Evolutionary conservation across 2,329 filamentous ascomycete species (phyloP).

Genomic region (Chrysoporthe cubensis): DNA sequence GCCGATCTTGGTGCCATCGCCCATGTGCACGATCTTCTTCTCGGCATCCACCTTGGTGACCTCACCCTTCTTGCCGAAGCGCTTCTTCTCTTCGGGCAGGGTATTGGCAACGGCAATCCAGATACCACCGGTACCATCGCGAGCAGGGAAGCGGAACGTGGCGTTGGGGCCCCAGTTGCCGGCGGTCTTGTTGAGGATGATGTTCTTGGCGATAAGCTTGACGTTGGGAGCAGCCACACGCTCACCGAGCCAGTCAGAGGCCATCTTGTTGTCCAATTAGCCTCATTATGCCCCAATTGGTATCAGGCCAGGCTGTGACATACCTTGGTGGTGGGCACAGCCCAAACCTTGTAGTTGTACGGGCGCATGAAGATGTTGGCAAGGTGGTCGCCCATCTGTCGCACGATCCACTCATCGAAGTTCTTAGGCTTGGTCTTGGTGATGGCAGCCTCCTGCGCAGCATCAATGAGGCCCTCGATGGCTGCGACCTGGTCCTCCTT

Average conservation of each 20-base stretch:
- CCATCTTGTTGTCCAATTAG: constrained; percentile 69
- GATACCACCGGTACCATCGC: constrained; percentile 95
- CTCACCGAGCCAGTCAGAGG: constrained; percentile 98
- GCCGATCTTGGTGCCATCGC: constrained; percentile 83
- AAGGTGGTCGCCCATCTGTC: constrained; percentile 86
- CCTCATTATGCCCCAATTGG: background rate
- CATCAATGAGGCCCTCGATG: constrained; percentile 95
- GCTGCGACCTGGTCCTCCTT: constrained; percentile 96
- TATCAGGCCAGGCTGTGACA: constrained; percentile 32
- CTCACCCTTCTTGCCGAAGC: constrained; percentile 81
- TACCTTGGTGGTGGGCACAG: constrained; percentile 95
- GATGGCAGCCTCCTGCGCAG: constrained; percentile 83
- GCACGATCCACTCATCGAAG: constrained; percentile 98
- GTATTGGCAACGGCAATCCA: constrained; percentile 98
- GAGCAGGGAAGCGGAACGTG: constrained; percentile 96
- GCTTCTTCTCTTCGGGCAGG: constrained; percentile 86
- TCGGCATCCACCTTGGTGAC: constrained; percentile 87
- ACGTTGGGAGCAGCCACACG: constrained; percentile 95
- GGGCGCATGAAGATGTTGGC: constrained; percentile 98
- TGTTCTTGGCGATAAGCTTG: constrained; percentile 91
- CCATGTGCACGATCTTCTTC: constrained; percentile 79
- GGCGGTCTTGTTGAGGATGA: constrained; percentile 93
- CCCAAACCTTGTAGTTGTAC: constrained; percentile 99
- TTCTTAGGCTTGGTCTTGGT: constrained; percentile 90
- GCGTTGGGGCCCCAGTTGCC: constrained; percentile 98